phyloP scores from a whole-genome alignment of 2,329 filamentous ascomycete genomes.

The Alternaria burnsii region DNA sequence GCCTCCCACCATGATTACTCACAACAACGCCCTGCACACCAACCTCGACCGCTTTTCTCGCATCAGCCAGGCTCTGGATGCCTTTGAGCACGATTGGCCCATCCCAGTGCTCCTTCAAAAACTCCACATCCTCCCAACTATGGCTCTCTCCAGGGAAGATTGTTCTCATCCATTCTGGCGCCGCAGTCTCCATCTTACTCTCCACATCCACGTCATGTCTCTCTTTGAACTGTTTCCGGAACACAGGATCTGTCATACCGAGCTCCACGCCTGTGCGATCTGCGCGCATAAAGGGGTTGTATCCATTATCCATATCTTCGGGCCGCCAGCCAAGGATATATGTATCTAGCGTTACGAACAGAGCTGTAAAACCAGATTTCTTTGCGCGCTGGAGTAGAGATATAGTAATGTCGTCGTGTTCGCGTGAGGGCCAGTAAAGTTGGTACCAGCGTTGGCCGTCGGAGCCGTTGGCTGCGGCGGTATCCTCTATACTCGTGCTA shows the following conservation, averaged over 20 bases:
- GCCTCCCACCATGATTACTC: constrained; percentile 63
- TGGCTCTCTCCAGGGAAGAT: constrained; percentile 59
- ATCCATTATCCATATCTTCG: constrained; percentile 68
- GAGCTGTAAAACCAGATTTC: constrained; percentile 65
- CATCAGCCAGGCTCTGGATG: constrained; percentile 61
- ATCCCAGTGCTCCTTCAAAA: constrained; percentile 67
- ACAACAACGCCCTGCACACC: constrained; percentile 62
- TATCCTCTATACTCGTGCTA: constrained; percentile 68
- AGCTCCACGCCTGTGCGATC: constrained; percentile 63
- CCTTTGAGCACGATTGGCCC: constrained; percentile 72
- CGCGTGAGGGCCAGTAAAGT: constrained; percentile 74
- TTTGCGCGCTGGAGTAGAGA: constrained; percentile 69
- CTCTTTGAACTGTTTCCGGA: constrained; percentile 65
- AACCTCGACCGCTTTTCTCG: constrained; percentile 54
- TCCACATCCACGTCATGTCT: constrained; percentile 48
- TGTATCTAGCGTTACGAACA: constrained; percentile 77
- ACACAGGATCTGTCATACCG: constrained; percentile 73
- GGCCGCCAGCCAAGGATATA: constrained; percentile 73
- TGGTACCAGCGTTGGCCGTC: constrained; percentile 72
- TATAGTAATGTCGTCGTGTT: constrained; percentile 68
- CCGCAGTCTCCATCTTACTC: constrained; percentile 50
- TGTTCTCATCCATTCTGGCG: constrained; percentile 34
- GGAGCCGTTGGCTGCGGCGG: constrained; percentile 62
- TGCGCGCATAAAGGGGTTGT: constrained; percentile 40
- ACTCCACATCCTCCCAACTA: constrained; percentile 69